phyloP scores from a whole-genome alignment of 176 grass and related monocot species.

The Thalia dealbata region DNA sequence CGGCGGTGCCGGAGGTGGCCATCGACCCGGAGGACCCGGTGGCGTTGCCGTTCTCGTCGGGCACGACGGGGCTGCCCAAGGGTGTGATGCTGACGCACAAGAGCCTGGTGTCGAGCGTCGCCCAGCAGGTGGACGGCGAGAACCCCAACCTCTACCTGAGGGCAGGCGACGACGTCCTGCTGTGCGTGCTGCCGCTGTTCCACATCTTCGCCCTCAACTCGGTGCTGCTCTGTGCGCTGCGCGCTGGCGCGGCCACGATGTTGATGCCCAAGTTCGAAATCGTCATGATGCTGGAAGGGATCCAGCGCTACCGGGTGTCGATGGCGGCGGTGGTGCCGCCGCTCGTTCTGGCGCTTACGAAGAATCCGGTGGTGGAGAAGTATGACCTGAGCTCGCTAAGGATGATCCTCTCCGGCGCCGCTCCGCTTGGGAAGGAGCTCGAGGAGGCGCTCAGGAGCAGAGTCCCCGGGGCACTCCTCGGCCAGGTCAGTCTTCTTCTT shows the following conservation, averaged over 20 bases:
- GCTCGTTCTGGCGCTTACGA: conserved; percentile 34
- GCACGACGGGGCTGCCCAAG: conserved; percentile 38
- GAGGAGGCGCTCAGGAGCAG: conserved; percentile 23
- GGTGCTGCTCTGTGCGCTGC: conserved; percentile 29
- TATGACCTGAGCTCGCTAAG: conserved; percentile 29
- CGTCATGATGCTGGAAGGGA: conserved; percentile 22
- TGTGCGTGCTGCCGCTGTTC: conserved; percentile 41
- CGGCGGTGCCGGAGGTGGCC: conserved; percentile 4
- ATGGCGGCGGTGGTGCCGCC: conserved; percentile 45
- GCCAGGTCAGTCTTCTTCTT: conserved; percentile 18
- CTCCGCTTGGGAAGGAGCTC: conserved; percentile 38
- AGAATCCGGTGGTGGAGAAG: conserved; percentile 36
- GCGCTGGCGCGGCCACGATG: conserved; percentile 30
- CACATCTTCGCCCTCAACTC: conserved; percentile 43
- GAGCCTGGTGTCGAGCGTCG: conserved; percentile 30
- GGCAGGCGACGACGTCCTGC: conserved; percentile 23
- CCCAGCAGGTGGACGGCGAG: conserved; percentile 36
- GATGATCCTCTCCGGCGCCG: conserved; percentile 26
- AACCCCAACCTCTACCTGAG: conserved; percentile 32
- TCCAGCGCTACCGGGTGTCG: conserved; percentile 28
- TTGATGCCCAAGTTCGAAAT: conserved; percentile 45
- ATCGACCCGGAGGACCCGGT: conserved; percentile 22
- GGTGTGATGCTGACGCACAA: conserved; percentile 38
- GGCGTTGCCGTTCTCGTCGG: conserved; percentile 34
- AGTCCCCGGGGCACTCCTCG: conserved; percentile 31